Conservation (phyloP, 2,329 filamentous ascomycete genomes). For the Trichoderma simmonsii region DNA sequence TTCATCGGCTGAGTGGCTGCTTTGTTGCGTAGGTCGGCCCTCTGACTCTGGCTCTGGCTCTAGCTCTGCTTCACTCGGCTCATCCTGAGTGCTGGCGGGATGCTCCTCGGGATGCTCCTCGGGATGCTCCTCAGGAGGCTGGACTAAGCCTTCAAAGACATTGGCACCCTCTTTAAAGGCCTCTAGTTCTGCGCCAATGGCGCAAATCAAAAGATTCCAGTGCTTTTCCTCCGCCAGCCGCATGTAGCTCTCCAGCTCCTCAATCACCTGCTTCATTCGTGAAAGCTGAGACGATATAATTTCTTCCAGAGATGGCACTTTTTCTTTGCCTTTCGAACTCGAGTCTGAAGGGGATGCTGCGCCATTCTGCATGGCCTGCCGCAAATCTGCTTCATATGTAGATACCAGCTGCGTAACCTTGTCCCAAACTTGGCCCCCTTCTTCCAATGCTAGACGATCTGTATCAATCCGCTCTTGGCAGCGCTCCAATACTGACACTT, state of each 20-base stretch:
- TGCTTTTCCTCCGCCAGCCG: slow-evolving; percentile 55
- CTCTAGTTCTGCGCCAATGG: slow-evolving; percentile 70
- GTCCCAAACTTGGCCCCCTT: slow-evolving; percentile 66
- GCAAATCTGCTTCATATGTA: slow-evolving; percentile 63
- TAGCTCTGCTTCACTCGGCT: too few species aligned
- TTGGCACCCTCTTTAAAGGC: slow-evolving; percentile 60
- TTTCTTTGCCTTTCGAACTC: slow-evolving; percentile 32
- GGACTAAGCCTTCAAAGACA: slow-evolving; percentile 44
- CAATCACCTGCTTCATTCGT: slow-evolving; percentile 56
- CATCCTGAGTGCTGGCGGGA: neutral
- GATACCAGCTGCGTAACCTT: slow-evolving; percentile 57
- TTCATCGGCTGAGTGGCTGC: neutral
- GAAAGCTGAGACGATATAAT: slow-evolving; percentile 46
- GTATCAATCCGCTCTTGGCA: slow-evolving; percentile 55
- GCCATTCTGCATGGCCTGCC: slow-evolving; percentile 48
- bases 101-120: too few species aligned
- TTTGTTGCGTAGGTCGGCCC: neutral
- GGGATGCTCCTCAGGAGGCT: slow-evolving; percentile 1
- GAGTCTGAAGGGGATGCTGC: slow-evolving; percentile 19
- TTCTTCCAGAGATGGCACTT: slow-evolving; percentile 33
- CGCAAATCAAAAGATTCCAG: slow-evolving; percentile 74
- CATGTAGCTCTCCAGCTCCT: slow-evolving; percentile 52
- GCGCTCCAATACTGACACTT: slow-evolving; percentile 54
- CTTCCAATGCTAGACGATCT: slow-evolving; percentile 63
- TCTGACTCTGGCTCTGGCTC: neutral